These are phyloP conservation scores for Aspergillus sp. DNA, from an alignment of 2,329 filamentous ascomycete species.

Conservation along the genomic window DNA sequence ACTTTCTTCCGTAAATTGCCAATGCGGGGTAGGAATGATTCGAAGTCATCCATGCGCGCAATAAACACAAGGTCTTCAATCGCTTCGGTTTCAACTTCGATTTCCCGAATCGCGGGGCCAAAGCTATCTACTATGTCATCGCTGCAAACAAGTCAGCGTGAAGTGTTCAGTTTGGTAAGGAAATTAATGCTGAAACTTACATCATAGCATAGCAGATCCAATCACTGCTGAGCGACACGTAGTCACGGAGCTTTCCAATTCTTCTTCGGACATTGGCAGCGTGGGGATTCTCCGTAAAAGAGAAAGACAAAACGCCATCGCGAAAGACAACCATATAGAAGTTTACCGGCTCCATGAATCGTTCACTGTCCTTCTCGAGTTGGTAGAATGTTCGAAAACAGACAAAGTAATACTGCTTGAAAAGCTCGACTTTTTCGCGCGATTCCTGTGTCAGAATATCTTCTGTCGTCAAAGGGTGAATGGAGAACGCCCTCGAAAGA, in stretches of 20 bases:
- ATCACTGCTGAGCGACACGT: conserved; percentile 89
- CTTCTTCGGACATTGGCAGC: conserved; percentile 85
- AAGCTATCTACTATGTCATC: conserved; percentile 98
- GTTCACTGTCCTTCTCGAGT: conserved; percentile 72
- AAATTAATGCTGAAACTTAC: conserved; percentile 50
- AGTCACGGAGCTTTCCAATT: conserved; percentile 90
- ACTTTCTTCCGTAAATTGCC: conserved; percentile 91
- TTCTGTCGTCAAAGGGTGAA: conserved; percentile 93
- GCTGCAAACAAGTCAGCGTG: conserved; percentile 42
- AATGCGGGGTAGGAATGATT: conserved; percentile 81
- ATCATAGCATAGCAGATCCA: conserved; percentile 99
- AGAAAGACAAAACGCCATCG: conserved; percentile 92
- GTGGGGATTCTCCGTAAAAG: conserved; percentile 83
- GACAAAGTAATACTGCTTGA: conserved; percentile 96
- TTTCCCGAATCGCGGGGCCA: conserved; percentile 80
- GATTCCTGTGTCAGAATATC: conserved; percentile 95
- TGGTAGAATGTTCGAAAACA: conserved; percentile 94
- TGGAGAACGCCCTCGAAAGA: conserved; percentile 90
- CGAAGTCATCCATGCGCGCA: conserved; percentile 85
- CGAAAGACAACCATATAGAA: conserved; percentile 97
- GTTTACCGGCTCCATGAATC: conserved; percentile 92
- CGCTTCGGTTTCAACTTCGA: conserved; percentile 83
- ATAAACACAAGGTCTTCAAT: conserved; percentile 97
- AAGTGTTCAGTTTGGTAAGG: neutral
- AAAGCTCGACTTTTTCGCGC: conserved; percentile 97